Evolutionary conservation across 2,329 filamentous ascomycete genomes (phyloP).

Genomic region (Penicillium capsulatum): DNA sequence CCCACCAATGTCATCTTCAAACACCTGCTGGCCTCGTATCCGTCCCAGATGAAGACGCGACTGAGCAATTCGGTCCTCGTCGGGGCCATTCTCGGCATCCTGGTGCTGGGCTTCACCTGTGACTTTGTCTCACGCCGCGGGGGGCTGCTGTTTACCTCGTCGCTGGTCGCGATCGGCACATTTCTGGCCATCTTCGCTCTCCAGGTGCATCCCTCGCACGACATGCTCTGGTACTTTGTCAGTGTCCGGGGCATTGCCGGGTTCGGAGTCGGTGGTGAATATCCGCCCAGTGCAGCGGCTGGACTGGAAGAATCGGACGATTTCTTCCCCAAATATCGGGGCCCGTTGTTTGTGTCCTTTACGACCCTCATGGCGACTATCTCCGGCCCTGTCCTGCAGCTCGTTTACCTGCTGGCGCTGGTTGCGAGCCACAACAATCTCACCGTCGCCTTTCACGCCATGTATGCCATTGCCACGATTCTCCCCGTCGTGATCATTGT

Average conservation of each 20-base stretch:
- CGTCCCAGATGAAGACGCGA: slow-evolving; percentile 29
- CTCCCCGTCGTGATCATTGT: slow-evolving; percentile 32
- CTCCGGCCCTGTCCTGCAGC: slow-evolving; percentile 32
- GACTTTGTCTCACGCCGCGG: slow-evolving; percentile 29
- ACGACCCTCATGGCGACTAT: slow-evolving; percentile 36
- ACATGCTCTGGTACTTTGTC: slow-evolving; percentile 40
- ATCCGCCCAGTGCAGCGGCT: slow-evolving; percentile 37
- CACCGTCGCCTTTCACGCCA: slow-evolving; percentile 25
- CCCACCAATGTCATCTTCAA: slow-evolving; percentile 34
- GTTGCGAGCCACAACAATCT: slow-evolving; percentile 36
- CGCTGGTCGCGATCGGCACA: slow-evolving; percentile 26
- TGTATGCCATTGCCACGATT: slow-evolving; percentile 33
- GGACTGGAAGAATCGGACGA: slow-evolving; percentile 36
- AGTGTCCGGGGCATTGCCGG: slow-evolving; percentile 37
- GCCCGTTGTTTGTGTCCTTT: slow-evolving; percentile 35
- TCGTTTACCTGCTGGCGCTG: slow-evolving; percentile 36
- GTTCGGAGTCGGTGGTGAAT: slow-evolving; percentile 39
- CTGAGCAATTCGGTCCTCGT: slow-evolving; percentile 31
- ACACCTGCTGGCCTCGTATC: slow-evolving; percentile 24
- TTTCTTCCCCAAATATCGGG: slow-evolving; percentile 24
- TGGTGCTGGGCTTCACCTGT: slow-evolving; percentile 27
- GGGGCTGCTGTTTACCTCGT: slow-evolving; percentile 29
- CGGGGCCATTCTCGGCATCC: slow-evolving; percentile 28
- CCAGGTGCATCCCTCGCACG: slow-evolving; percentile 30
- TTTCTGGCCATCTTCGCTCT: slow-evolving; percentile 38